Conservation (phyloP, 805 yeast genomes). For the Lachancea quebecensis region DNA sequence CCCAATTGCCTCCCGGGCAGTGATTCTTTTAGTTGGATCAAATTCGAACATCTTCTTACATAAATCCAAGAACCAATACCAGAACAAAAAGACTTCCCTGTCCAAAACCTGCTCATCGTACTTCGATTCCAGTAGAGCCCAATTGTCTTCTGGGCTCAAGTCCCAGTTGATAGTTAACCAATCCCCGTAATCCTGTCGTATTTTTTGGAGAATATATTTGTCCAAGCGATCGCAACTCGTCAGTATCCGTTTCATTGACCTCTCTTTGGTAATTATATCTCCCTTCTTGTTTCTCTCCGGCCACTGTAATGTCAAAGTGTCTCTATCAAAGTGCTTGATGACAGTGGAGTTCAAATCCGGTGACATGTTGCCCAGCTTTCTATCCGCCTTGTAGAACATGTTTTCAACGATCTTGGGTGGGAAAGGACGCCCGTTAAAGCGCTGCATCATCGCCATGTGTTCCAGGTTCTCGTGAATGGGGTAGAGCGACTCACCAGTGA, state of each 20-base stretch:
- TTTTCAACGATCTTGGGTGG: constrained; percentile 32
- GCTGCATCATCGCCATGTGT: constrained; percentile 93
- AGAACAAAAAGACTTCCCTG: constrained; percentile 63
- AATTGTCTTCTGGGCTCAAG: constrained; percentile 26
- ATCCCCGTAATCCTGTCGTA: constrained; percentile 24
- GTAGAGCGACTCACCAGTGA: constrained; percentile 90
- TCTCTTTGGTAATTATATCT: constrained; percentile 23
- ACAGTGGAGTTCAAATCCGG: constrained; percentile 29
- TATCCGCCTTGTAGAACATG: constrained; percentile 28
- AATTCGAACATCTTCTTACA: constrained; percentile 57
- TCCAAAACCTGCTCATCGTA: constrained; percentile 27
- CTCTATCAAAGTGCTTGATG: constrained; percentile 26
- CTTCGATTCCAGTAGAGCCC: constrained; percentile 22
- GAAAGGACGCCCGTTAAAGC: constrained; percentile 52
- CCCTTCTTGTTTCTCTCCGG: constrained; percentile 27
- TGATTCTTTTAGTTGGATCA: constrained; percentile 65
- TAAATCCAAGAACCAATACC: constrained; percentile 76
- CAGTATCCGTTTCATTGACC: constrained; percentile 28
- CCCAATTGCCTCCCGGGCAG: constrained; percentile 67
- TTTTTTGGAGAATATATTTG: constrained; percentile 22
- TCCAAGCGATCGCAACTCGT: constrained; percentile 28
- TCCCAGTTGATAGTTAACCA: constrained; percentile 28
- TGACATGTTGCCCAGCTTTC: constrained; percentile 30
- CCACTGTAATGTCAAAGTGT: constrained; percentile 21
- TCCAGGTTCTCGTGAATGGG: constrained; percentile 92